Base-by-base conservation (phyloP, 768 basidiomycete species). In the Kwoniella shandongensis region DNA sequence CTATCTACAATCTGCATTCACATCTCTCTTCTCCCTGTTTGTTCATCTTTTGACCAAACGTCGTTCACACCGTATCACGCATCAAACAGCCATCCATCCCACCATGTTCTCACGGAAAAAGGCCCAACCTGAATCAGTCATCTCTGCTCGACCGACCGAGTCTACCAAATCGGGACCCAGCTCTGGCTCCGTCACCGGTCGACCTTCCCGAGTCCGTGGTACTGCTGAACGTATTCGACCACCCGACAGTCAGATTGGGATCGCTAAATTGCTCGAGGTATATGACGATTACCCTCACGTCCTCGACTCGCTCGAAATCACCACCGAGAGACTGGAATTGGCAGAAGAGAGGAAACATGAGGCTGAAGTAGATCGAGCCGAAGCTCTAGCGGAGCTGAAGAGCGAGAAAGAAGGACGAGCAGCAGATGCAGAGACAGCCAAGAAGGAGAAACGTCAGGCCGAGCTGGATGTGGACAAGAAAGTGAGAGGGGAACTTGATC, bases 261-360 rank as follows among this genome's bases (percentile, higher is more conserved):
- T 66, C 20, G 44, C 44, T 27, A 27, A 44, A 17, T 41, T 66
- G 4, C 44, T 66, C 20, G 61, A 45, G 15, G 54, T 60, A 3
- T 66, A 62, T 50, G 64, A 66, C 44, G 64, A 66, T 39, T 66
- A 66, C 35, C 64, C 63, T 4, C 42, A 44, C 18, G 47, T 61
- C 6, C 39, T 54, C 27, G 22, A 44, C 1, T 5, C 26, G 8
- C 39, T 65, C 3, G 48, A 65, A 8, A 20, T 15, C n/a, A 45
- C 59, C 2, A 23, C 13, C 4, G 13, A 12, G 2, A 17, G 36
- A 23, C 20, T 51, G 23, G 54, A 66, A 25, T 25, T 23, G n/a
- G 61, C 60, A 1, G 61, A 59, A 32, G 62, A 54, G 0, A 57
- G 55, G 15, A 42, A 61, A 18, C 56, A 63, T 51, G 61, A 58